Evolutionary conservation across 2,329 filamentous ascomycete species (phyloP), one percentile per base, ranked within the genome.

Genomic region (Peltaster fructicola): DNA sequence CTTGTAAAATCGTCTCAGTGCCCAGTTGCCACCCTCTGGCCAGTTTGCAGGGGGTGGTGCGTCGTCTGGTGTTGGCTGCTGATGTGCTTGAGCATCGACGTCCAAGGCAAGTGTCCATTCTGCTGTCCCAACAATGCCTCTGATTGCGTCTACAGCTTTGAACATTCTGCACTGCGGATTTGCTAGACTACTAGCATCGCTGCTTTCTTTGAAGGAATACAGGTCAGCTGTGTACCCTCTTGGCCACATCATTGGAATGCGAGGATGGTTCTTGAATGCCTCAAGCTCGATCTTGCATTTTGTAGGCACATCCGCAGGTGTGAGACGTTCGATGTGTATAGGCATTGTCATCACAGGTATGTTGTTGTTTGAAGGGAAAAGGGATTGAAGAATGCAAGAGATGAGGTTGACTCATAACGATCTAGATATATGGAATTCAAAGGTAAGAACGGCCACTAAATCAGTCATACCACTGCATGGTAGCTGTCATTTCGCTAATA

Each of bases 191-290:
- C 28, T 20, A 4, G 6, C 17, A 15, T 37, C 37, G 18, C 17
- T 20, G n/a, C 22, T 14, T 24, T 33, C 27, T 22, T 38, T 31
- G 27, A 25, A 41, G 5, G 37, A 33, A 29, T 41, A 36, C n/a
- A 39, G 20, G 22, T 41, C 39, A 14, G 20, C 15, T 7, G 36
- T 39, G 22, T 38, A 38, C 20, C 39, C 37, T 15, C 27, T 20
- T 4, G 36, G 37, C 33, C 36, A 43, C 9, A 39, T 16, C 26
- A 40, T 40, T 2, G 36, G 35, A 3, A 35, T 38, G n/a, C 38
- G 24, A 9, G 38, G 40, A 24, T 41, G 40, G 6, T 23, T 8
- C 8, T 25, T 17, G 30, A 44, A 43, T n/a, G 41, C 38, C 27
- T 37, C 39, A 3, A 39, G 27, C 24, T 41, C 32, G 22, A 43